Percentiles rank a stretch among this genome's conserved stretches.
Conservation (phyloP, 768 basidiomycete genomes). For the Tremella fuciformis region DNA sequence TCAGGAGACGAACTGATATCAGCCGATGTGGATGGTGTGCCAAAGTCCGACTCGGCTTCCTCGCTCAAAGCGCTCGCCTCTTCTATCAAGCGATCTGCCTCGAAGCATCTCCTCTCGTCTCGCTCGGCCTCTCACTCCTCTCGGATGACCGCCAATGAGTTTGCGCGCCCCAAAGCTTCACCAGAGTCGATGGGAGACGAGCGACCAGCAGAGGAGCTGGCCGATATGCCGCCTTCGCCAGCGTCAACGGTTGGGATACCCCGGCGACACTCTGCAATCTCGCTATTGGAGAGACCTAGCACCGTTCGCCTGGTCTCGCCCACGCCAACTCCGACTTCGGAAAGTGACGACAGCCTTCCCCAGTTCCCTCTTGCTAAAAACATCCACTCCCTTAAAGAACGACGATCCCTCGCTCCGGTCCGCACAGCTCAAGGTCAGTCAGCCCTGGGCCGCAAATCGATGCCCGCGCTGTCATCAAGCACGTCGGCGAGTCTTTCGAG, state of each 20-base stretch:
- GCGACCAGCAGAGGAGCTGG: constrained; percentile 22
- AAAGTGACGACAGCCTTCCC: constrained; percentile 34
- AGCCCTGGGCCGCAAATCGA: constrained; percentile 28
- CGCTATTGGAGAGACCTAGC: constrained; percentile 34
- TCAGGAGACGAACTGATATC: not conserved
- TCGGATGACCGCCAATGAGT: constrained; percentile 14
- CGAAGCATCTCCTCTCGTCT: constrained; percentile 10
- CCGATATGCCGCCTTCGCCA: constrained; percentile 34
- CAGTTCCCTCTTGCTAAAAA: constrained; percentile 23
- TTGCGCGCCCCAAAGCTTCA: not conserved
- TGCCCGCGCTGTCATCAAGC: constrained; percentile 27
- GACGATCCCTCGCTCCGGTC: constrained; percentile 36
- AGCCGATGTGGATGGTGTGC: constrained; percentile 1
- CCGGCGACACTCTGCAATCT: constrained; percentile 32
- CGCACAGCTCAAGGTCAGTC: constrained; percentile 13
- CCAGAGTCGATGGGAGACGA: not conserved
- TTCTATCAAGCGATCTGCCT: constrained; percentile 19
- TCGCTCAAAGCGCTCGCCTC: constrained; percentile 19
- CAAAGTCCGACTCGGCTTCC: not conserved
- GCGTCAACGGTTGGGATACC: constrained; percentile 46
- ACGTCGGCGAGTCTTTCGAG: constrained; percentile 25
- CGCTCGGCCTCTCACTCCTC: constrained; percentile 1
- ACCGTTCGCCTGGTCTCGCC: constrained; percentile 38
- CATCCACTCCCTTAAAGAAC: constrained; percentile 22
- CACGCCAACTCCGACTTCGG: constrained; percentile 16